Evolutionary conservation across 2,329 filamentous ascomycete genomes (phyloP), one percentile per base, ranked within the genome.

Genomic region (Colletotrichum viniferum): DNA sequence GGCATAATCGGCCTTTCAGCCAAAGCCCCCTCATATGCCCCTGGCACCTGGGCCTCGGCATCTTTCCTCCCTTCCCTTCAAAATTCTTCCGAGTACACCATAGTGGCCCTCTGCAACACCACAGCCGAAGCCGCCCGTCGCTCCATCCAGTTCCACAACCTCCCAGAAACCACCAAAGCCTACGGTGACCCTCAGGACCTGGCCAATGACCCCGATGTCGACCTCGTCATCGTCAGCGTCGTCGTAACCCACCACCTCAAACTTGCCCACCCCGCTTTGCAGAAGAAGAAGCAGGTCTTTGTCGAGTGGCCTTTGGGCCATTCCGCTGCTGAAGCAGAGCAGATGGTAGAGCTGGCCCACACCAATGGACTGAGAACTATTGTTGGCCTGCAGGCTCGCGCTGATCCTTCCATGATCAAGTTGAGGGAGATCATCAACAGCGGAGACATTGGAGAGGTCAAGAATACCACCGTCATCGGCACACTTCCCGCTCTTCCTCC

Each of bases 1-100:
- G 91, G 87, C 34, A 84, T 93, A n/a, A 85, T 92, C 73, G 91
- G 91, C 61, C 89, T 92, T 68, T 92, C 89, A 2, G 83, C 88
- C 69, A 84, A 85, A 3, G 87, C 89, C 65, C 85, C 85, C 34
- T 86, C 85, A 6, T 86, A 78, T 2, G 81, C 78, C 56, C 77
- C 88, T 87, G 5, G 81, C 89, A 1, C 87, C 0, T 93, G 91
- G 91, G 90, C 90, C 4, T 85, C 83, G 36, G 78, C 79, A 30
- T 90, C 88, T 4, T 92, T 93, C 78, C 86, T 93, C 0, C 90
- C 92, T 0, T 92, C 89, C 0, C 81, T 86, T 0, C 82, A 80
- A 4, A 86, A 87, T 9, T 84, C 83, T 18, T 77, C 83, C 3
- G 83, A 86, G 14, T 91, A 87, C 76, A 73, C 85, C 30, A 88